Conservation (phyloP, 441 rosid genomes). For the Melastoma candidum region DNA sequence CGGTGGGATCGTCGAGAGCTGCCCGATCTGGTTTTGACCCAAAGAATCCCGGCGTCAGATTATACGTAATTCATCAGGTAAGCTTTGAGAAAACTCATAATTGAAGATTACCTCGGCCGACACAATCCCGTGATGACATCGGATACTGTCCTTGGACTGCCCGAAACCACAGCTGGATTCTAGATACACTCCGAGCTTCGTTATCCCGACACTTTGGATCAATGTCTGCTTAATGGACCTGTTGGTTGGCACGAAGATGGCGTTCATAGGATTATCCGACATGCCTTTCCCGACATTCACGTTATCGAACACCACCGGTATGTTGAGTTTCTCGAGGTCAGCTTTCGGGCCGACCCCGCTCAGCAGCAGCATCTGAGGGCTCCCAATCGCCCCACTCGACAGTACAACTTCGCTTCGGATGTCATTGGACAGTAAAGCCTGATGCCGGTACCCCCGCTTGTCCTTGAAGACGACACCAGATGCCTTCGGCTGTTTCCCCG, state of each 20-base stretch:
- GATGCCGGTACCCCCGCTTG: conserved; percentile 63
- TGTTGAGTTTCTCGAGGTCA: conserved; percentile 50
- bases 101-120: conserved; percentile 60
- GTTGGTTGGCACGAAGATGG: conserved; percentile 62
- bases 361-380: conserved; percentile 78
- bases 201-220: conserved; percentile 85
- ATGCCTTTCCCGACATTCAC: conserved; percentile 70
- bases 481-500: conserved; percentile 58
- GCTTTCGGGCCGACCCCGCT: conserved; percentile 86
- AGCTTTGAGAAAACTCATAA: no score
- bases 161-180: conserved; percentile 96
- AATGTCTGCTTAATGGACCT: conserved; percentile 51
- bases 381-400: conserved; percentile 83
- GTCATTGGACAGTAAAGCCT: conserved; percentile 41
- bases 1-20: conserved; percentile 63
- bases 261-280: conserved; percentile 92
- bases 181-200: conserved; percentile 76
- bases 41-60: no score
- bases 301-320: conserved; percentile 53
- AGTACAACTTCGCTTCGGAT: conserved; percentile 66
- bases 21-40: conserved; percentile 49
- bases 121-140: conserved; percentile 66
- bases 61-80: no score
- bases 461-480: conserved; percentile 81
- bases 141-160: conserved; percentile 62